phyloP scores from a whole-genome alignment of 768 basidiomycete species.

The Russula earlei region DNA sequence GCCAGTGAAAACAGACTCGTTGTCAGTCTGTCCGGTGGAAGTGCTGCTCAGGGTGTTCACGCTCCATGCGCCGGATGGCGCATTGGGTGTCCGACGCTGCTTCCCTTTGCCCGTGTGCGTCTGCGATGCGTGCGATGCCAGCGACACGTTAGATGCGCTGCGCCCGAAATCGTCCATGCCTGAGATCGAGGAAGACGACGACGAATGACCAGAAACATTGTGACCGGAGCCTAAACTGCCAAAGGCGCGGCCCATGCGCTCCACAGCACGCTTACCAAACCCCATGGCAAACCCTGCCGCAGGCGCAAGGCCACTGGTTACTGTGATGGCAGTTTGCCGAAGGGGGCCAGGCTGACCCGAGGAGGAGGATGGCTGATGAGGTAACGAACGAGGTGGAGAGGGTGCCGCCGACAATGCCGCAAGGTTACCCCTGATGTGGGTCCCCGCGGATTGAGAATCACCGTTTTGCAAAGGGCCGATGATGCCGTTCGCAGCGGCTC shows the following conservation, averaged over 20 bases:
- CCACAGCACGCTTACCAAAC: constrained; percentile 56
- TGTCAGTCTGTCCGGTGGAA: constrained; percentile 36
- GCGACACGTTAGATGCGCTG: constrained; percentile 17
- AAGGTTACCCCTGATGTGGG: constrained; percentile 39
- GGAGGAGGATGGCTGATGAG: constrained; percentile 23
- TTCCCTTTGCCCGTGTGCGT: constrained; percentile 25
- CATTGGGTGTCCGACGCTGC: constrained; percentile 46
- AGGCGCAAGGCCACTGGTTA: constrained; percentile 58
- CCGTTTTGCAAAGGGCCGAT: constrained; percentile 31
- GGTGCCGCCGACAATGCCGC: constrained; percentile 35
- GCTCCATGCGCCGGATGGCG: constrained; percentile 45
- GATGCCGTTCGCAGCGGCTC: constrained; percentile 35
- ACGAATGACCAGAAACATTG: constrained; percentile 17
- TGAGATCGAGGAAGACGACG: constrained; percentile 32
- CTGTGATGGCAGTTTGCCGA: constrained; percentile 63
- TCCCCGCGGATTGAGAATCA: constrained; percentile 29
- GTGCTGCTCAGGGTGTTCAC: constrained; percentile 29
- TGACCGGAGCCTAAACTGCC: constrained; percentile 9
- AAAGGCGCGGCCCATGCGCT: constrained; percentile 42
- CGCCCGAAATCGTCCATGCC: constrained; percentile 10
- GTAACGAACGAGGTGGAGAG: constrained; percentile 23
- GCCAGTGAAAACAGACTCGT: constrained; percentile 35
- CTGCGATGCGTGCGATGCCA: constrained; percentile 15
- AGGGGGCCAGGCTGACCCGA: constrained; percentile 27
- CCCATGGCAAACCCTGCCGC: constrained; percentile 57